Evolutionary conservation across 2,329 filamentous ascomycete species (phyloP).

Genomic region (Colletotrichum sp.): DNA sequence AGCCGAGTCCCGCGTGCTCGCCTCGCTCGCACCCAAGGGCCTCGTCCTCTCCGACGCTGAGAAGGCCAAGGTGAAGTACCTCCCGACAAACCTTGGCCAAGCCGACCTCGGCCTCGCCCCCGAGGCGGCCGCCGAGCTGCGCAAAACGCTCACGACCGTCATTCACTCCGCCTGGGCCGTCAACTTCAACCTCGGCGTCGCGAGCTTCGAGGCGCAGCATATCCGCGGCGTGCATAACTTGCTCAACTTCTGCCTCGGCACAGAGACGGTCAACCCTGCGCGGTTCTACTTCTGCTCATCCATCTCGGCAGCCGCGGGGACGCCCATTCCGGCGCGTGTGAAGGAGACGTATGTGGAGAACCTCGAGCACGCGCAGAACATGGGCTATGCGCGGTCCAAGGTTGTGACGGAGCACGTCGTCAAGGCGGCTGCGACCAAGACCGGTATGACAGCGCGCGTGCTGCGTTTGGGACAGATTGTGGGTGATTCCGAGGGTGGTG

Average conservation of each 20-base stretch:
- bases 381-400: slow-evolving; percentile 58
- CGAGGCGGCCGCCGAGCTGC: slow-evolving; percentile 30
- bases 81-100: slow-evolving; percentile 46
- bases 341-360: slow-evolving; percentile 39
- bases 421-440: slow-evolving; percentile 30
- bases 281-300: slow-evolving; percentile 51
- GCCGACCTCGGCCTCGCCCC: slow-evolving; percentile 42
- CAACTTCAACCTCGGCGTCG: slow-evolving; percentile 57
- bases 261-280: slow-evolving; percentile 35
- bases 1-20: slow-evolving; percentile 32
- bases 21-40: slow-evolving; percentile 35
- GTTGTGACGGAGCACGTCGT: slow-evolving; percentile 52
- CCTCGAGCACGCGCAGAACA: slow-evolving; percentile 46
- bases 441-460: slow-evolving; percentile 37
- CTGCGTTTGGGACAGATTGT: slow-evolving; percentile 51
- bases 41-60: slow-evolving; percentile 38
- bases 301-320: slow-evolving; percentile 44
- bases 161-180: slow-evolving; percentile 60
- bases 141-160: slow-evolving; percentile 40
- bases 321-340: slow-evolving; percentile 38
- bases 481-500: slow-evolving; percentile 47
- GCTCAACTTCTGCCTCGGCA: slow-evolving; percentile 42
- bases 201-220: slow-evolving; percentile 51
- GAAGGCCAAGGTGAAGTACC: slow-evolving; percentile 37
- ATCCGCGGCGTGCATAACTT: slow-evolving; percentile 52